Evolutionary conservation across 371 early-diverging fungal genomes (phyloP).

Genomic region (Choanephora cucurbitarum): DNA sequence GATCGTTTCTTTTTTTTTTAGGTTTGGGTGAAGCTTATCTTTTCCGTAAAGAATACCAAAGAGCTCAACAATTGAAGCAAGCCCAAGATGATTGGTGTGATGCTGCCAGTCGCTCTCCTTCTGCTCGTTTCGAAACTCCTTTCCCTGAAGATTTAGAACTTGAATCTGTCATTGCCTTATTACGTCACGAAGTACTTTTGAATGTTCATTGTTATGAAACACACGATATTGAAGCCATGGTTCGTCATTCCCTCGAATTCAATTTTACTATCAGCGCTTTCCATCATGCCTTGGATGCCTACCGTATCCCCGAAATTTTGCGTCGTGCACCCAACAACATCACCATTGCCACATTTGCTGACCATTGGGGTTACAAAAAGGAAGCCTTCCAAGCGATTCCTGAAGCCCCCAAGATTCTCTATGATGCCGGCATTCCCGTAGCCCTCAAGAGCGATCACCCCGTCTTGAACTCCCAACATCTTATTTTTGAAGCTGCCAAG

Average conservation of each 20-base stretch:
- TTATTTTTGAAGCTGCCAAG: constrained; percentile 78
- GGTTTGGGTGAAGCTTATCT: constrained; percentile 77
- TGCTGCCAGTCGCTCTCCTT: constrained; percentile 36
- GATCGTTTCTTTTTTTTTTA: constrained; percentile 4
- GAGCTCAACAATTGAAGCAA: constrained; percentile 53
- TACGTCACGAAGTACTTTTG: constrained; percentile 72
- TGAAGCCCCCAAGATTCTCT: constrained; percentile 59
- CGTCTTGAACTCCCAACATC: constrained; percentile 68
- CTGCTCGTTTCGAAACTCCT: constrained; percentile 33
- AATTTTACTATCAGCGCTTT: constrained; percentile 75
- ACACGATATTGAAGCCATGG: constrained; percentile 72
- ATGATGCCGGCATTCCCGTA: constrained; percentile 67
- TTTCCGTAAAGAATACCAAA: constrained; percentile 62
- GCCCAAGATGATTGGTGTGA: constrained; percentile 83
- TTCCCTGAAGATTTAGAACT: constrained; percentile 69
- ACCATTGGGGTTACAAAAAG: constrained; percentile 75
- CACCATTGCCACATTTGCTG: constrained; percentile 69
- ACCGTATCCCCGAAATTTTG: constrained; percentile 68
- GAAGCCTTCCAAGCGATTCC: constrained; percentile 73
- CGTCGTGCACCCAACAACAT: constrained; percentile 65
- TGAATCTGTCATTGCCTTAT: constrained; percentile 65
- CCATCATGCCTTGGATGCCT: constrained; percentile 84
- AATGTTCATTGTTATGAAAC: constrained; percentile 80
- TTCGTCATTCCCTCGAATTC: constrained; percentile 76
- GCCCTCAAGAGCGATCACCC: constrained; percentile 81